Evolutionary conservation across 805 yeast genomes (phyloP).

Genomic region (Candida ficus): DNA sequence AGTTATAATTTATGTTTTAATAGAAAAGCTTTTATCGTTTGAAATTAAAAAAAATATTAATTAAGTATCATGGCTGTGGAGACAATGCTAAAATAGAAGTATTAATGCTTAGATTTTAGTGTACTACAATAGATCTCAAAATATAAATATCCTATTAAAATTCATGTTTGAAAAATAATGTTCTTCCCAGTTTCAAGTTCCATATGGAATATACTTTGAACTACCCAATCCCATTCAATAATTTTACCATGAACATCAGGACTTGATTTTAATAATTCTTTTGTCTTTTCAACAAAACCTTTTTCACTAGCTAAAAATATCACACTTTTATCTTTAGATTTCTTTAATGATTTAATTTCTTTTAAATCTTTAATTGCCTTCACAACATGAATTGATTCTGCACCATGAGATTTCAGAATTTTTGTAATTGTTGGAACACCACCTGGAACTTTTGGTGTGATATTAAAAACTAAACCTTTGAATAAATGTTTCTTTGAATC

Average conservation of each 20-base stretch:
- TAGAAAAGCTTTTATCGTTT: too few species aligned
- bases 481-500: slow-evolving; percentile 35
- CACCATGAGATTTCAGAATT: slow-evolving; percentile 60
- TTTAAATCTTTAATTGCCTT: slow-evolving; percentile 25
- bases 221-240: slow-evolving; percentile 65
- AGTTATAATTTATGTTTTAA: too few species aligned
- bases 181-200: slow-evolving; percentile 17
- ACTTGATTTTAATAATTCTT: slow-evolving; percentile 19
- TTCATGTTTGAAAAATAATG: slow-evolving; percentile 4
- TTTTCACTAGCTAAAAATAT: slow-evolving; percentile 28
- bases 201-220: slow-evolving; percentile 48
- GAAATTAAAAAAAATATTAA: too few species aligned
- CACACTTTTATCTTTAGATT: slow-evolving; percentile 7
- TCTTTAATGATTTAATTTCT: slow-evolving; percentile 14
- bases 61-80: too few species aligned
- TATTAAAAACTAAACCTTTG: slow-evolving; percentile 41
- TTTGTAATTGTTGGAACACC: slow-evolving; percentile 50
- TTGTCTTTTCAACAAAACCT: slow-evolving; percentile 29
- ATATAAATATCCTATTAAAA: too few species aligned
- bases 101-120: too few species aligned
- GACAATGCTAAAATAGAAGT: too few species aligned
- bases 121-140: too few species aligned
- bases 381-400: slow-evolving; percentile 26
- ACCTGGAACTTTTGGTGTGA: slow-evolving; percentile 56
- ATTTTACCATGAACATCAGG: slow-evolving; percentile 25